Conservation (phyloP, 352 stramenopile genomes). For the Peronosclerospora sorghi region DNA sequence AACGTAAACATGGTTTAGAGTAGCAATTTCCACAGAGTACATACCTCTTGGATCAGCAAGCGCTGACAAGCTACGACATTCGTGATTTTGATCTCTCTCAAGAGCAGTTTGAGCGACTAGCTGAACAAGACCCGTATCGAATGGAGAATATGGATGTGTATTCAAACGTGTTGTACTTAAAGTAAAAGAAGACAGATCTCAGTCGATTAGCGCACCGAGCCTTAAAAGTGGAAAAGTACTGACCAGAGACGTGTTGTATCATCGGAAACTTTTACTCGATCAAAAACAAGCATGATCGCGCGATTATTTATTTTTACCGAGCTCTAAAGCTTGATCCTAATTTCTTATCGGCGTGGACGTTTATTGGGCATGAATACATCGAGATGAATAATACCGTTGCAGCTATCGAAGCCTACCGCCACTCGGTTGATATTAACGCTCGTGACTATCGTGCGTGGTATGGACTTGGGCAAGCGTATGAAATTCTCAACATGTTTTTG, state of each 20-base stretch:
- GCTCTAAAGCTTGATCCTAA: constrained; percentile 91
- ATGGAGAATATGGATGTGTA: constrained; percentile 81
- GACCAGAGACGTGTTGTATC: constrained; percentile 97
- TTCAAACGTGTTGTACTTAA: constrained; percentile 82
- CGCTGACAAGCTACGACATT: constrained; percentile 70
- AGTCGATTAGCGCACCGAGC: constrained; percentile 85
- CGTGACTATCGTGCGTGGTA: constrained; percentile 98
- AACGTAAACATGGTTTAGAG: too few relatives aligned
- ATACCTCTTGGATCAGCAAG: constrained; percentile 68
- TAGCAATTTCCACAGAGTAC: constrained; percentile 52
- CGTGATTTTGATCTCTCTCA: constrained; percentile 75
- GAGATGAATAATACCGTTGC: constrained; percentile 97
- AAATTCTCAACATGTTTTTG: constrained; percentile 97
- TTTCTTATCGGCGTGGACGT: constrained; percentile 94
- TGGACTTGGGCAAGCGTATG: constrained; percentile 96
- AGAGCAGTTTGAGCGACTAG: constrained; percentile 60
- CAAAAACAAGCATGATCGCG: constrained; percentile 92
- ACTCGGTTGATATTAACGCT: constrained; percentile 86
- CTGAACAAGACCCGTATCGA: constrained; percentile 51
- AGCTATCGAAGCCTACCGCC: constrained; percentile 93
- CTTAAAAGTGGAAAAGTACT: constrained; percentile 94
- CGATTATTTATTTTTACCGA: constrained; percentile 95
- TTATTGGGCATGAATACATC: constrained; percentile 98
- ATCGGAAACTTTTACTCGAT: constrained; percentile 88
- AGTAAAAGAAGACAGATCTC: constrained; percentile 77